phyloP scores from a whole-genome alignment of 2,329 filamentous ascomycete species.

The Calonectria pseudoreteaudii region DNA sequence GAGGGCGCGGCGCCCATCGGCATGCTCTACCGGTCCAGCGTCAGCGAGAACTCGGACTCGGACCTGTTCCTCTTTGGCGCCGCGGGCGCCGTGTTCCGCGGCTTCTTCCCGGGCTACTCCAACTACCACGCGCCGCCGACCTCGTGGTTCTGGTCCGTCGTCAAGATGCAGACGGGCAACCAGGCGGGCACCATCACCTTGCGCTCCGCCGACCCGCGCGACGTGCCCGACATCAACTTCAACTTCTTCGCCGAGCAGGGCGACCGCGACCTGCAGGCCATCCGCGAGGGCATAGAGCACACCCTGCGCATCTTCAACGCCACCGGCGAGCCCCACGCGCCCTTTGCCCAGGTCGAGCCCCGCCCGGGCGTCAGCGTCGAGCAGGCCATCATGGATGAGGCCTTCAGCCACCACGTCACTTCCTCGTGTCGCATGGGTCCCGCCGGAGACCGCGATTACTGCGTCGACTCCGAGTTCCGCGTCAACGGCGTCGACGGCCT shows the following conservation, averaged over 20 bases:
- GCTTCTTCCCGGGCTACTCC: constrained; percentile 45
- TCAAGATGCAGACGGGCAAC: constrained; percentile 74
- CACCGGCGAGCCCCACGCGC: constrained; percentile 39
- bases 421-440: constrained; percentile 67
- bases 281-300: constrained; percentile 33
- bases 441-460: constrained; percentile 62
- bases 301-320: constrained; percentile 41
- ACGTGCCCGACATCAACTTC: constrained; percentile 72
- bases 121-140: constrained; percentile 47
- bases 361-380: constrained; percentile 59
- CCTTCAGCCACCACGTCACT: constrained; percentile 69
- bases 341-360: constrained; percentile 27
- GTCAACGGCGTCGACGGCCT: constrained; percentile 66
- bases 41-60: constrained; percentile 38
- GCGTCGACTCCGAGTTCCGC: constrained; percentile 66
- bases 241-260: constrained; percentile 62
- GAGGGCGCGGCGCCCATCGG: constrained; percentile 39
- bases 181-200: constrained; percentile 70
- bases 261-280: constrained; percentile 20
- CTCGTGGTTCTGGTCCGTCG: constrained; percentile 31
- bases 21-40: constrained; percentile 44
- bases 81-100: constrained; percentile 42
- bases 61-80: constrained; percentile 47
- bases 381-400: constrained; percentile 60
- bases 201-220: constrained; percentile 69